These are phyloP conservation scores for Chytriomyces confervae DNA, from an alignment of 192 early-diverging fungal species.

Conservation along the genomic window DNA sequence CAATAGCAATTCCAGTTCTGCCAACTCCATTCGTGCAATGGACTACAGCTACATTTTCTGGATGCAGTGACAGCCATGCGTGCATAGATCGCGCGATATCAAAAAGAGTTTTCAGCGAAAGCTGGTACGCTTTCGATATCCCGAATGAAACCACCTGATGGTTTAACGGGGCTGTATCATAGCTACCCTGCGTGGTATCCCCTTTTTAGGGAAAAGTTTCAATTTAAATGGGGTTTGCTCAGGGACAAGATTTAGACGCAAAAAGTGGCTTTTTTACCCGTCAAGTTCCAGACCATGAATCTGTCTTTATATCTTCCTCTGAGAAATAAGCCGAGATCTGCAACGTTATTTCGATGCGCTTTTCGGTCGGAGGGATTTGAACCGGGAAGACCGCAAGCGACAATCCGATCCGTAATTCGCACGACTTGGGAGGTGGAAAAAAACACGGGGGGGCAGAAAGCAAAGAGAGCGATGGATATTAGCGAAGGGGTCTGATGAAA, in stretches of 20 bases:
- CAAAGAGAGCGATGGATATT: slow-evolving; percentile 44
- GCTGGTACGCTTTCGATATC: slow-evolving; percentile 57
- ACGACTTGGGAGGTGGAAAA: slow-evolving; percentile 48
- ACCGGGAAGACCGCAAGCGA: slow-evolving; percentile 54
- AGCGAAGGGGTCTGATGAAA: slow-evolving; percentile 5
- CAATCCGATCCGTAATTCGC: slow-evolving; percentile 57
- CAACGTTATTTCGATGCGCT: slow-evolving; percentile 51
- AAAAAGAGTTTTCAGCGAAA: slow-evolving; percentile 55
- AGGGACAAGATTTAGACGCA: not conserved
- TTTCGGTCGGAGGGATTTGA: slow-evolving; percentile 33
- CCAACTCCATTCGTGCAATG: slow-evolving; percentile 61
- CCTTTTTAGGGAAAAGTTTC: slow-evolving; percentile 24
- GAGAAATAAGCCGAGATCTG: slow-evolving; percentile 57
- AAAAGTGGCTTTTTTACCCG: slow-evolving; percentile 28
- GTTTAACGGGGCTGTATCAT: slow-evolving; percentile 52
- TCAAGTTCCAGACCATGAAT: slow-evolving; percentile 66
- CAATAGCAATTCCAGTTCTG: slow-evolving; percentile 52
- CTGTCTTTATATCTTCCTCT: slow-evolving; percentile 51
- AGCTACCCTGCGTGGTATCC: slow-evolving; percentile 55
- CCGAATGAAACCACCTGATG: slow-evolving; percentile 57
- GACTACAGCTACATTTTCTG: slow-evolving; percentile 56
- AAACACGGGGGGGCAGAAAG: slow-evolving; percentile 50
- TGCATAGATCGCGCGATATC: slow-evolving; percentile 62
- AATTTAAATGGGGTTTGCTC: not conserved
- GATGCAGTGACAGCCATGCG: slow-evolving; percentile 57